Evolutionary conservation across 2,329 filamentous ascomycete genomes (phyloP).

Genomic region (Alternaria postmessia): DNA sequence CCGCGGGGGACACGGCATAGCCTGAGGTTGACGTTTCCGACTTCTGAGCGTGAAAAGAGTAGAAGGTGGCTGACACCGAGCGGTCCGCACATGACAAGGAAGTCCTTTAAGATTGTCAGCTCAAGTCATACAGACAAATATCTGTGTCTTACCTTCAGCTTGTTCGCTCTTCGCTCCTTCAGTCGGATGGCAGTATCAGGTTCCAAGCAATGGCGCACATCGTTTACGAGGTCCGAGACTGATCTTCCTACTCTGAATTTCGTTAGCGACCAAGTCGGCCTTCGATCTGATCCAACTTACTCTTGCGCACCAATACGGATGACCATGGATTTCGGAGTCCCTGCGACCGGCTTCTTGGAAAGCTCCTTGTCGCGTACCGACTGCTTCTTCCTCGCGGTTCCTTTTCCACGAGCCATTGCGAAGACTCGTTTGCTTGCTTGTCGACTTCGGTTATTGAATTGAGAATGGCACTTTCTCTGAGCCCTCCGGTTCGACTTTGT

Average conservation of each 20-base stretch:
- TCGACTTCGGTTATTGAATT: neutral
- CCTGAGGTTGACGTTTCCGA: slow-evolving; percentile 91
- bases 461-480: rapidly evolving
- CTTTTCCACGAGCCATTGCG: slow-evolving; percentile 44
- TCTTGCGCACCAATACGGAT: slow-evolving; percentile 95
- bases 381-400: slow-evolving; percentile 44
- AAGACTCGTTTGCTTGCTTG: slow-evolving; percentile 13
- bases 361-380: slow-evolving; percentile 43
- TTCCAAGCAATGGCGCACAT: slow-evolving; percentile 94
- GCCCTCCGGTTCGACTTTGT: neutral
- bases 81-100: slow-evolving; percentile 93
- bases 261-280: neutral
- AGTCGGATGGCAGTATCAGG: slow-evolving; percentile 88
- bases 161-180: slow-evolving; percentile 61
- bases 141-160: slow-evolving; percentile 11
- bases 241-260: slow-evolving; percentile 74
- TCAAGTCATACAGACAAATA: slow-evolving; percentile 75
- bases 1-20: slow-evolving; percentile 87
- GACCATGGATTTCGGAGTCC: slow-evolving; percentile 91
- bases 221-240: slow-evolving; percentile 88
- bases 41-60: slow-evolving; percentile 88
- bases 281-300: slow-evolving; percentile 6
- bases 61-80: slow-evolving; percentile 92
- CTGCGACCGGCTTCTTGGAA: slow-evolving; percentile 67
- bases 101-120: slow-evolving; percentile 86